Evolutionary conservation across 1,139 yeast genomes (phyloP).

Genomic region (Pichia sp.): DNA sequence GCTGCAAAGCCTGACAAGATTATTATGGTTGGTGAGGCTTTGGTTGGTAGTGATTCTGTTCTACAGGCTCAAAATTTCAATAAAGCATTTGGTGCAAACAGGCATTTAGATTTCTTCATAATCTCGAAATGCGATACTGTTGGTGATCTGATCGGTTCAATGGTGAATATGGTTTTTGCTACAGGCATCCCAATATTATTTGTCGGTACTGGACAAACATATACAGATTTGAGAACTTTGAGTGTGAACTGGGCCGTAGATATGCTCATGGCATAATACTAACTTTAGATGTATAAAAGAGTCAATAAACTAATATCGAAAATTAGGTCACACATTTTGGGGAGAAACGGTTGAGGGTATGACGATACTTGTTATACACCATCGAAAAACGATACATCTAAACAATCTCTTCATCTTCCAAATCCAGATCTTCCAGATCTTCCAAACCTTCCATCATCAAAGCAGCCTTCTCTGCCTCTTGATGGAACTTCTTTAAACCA

Average conservation of each 20-base stretch:
- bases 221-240: conserved; percentile 89
- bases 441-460: conserved; percentile 42
- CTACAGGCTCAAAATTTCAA: conserved; percentile 93
- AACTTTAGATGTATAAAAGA: neutral
- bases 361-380: neutral
- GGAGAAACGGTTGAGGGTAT: no score
- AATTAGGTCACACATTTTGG: no score
- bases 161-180: conserved; percentile 97
- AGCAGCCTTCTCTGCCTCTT: conserved; percentile 63
- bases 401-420: conserved; percentile 14
- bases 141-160: conserved; percentile 92
- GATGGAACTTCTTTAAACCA: conserved; percentile 71
- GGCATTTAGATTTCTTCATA: conserved; percentile 84
- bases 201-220: conserved; percentile 96
- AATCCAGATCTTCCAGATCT: conserved; percentile 39
- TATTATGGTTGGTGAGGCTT: conserved; percentile 97
- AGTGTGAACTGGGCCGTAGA: conserved; percentile 92
- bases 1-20: conserved; percentile 95
- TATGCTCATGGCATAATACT: conserved; percentile 47
- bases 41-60: conserved; percentile 96
- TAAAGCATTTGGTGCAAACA: conserved; percentile 81
- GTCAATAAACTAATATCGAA: neutral
- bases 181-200: conserved; percentile 93
- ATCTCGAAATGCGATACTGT: conserved; percentile 96
- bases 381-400: neutral